Percentiles rank a stretch among this genome's conserved stretches.
phyloP scores from a whole-genome alignment of 768 basidiomycete species.

The Cystobasidium tubakii region DNA sequence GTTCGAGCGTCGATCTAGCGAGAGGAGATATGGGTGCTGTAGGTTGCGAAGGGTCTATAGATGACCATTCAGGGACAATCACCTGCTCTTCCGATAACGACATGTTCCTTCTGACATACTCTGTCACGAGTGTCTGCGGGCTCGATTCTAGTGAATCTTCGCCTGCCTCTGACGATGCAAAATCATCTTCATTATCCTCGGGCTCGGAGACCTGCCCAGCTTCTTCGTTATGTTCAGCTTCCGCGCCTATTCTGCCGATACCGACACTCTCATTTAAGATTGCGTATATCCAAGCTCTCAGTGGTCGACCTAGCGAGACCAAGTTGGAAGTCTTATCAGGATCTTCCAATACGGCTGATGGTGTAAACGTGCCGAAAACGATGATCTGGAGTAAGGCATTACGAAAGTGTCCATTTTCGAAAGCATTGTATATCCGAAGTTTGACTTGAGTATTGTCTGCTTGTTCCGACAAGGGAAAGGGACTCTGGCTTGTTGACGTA shows the following conservation, averaged over 20 bases:
- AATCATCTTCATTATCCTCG: not conserved
- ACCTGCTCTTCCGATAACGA: constrained; percentile 9
- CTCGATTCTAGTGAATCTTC: not conserved
- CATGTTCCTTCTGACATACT: constrained; percentile 13
- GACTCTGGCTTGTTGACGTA: not conserved
- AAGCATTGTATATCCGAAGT: constrained; percentile 21
- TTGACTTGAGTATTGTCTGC: not conserved
- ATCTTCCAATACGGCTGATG: constrained; percentile 12
- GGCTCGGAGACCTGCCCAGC: not conserved
- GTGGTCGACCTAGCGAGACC: not conserved
- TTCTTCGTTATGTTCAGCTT: not conserved
- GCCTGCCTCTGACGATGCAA: not conserved
- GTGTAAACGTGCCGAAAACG: not conserved
- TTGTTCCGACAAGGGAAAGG: not conserved
- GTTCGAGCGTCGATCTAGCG: constrained; percentile 3
- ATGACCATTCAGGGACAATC: not conserved
- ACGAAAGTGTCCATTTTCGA: constrained; percentile 10
- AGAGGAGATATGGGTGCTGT: not conserved
- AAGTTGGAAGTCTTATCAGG: constrained; percentile 21
- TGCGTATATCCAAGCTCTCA: constrained; percentile 20
- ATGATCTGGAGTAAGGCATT: constrained; percentile 13
- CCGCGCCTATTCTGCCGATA: not conserved
- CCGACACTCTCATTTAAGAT: constrained; percentile 14
- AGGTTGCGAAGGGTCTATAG: not conserved
- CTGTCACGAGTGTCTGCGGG: not conserved